Percentiles rank a stretch among this genome's conserved stretches.
These are phyloP conservation scores for Apiospora phragmitis DNA, from an alignment of 2,329 filamentous ascomycete genomes.

Conservation along the genomic window DNA sequence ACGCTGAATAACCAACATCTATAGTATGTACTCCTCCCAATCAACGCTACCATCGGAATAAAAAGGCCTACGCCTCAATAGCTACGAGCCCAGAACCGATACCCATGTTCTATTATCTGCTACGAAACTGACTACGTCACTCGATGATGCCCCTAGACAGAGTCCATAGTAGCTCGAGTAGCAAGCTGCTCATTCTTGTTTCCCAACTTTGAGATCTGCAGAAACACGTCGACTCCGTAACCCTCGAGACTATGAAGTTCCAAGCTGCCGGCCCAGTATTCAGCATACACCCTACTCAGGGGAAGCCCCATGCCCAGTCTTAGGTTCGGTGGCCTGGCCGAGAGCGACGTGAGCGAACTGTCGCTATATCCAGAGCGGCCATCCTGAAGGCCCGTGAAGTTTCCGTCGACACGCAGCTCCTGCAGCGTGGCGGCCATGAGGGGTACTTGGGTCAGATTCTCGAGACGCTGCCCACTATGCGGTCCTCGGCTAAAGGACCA, in stretches of 20 bases:
- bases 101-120: neutral
- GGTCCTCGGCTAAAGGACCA: slow-evolving; percentile 98
- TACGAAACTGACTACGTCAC: neutral
- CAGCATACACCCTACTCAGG: slow-evolving; percentile 90
- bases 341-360: slow-evolving; percentile 76
- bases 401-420: slow-evolving; percentile 63
- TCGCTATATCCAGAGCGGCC: slow-evolving; percentile 32
- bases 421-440: slow-evolving; percentile 92
- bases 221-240: slow-evolving; percentile 92
- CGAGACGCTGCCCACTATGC: slow-evolving; percentile 71
- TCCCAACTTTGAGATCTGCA: slow-evolving; percentile 93
- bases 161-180: slow-evolving; percentile 75
- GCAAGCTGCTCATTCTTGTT: slow-evolving; percentile 97
- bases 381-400: slow-evolving; percentile 17
- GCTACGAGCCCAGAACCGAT: neutral
- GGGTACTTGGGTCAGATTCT: slow-evolving; percentile 84
- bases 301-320: slow-evolving; percentile 91
- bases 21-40: neutral
- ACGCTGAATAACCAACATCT: neutral
- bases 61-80: neutral
- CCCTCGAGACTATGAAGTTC: slow-evolving; percentile 92
- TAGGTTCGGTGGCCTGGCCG: slow-evolving; percentile 80
- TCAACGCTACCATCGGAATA: neutral
- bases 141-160: slow-evolving; percentile 51
- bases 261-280: slow-evolving; percentile 95